phyloP scores from a whole-genome alignment of 495 filamentous ascomycete genomes.

The Penicillium cosmopolitanum region DNA sequence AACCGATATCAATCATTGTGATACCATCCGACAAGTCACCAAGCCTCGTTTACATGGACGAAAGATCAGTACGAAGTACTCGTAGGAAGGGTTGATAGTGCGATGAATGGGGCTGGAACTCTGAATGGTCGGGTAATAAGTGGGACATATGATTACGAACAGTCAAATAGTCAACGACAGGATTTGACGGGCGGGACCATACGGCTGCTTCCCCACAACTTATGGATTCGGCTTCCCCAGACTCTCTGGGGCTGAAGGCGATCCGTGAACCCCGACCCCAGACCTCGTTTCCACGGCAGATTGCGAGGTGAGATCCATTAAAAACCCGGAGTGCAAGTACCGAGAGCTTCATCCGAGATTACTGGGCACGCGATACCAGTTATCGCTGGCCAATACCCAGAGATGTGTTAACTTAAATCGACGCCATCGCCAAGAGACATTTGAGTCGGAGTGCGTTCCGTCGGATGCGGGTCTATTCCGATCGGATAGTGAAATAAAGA shows the following conservation, averaged over 20 bases:
- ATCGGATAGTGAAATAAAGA: background rate
- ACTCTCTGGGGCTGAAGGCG: conserved; percentile 3
- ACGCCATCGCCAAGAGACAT: background rate
- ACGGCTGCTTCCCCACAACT: conserved; percentile 3
- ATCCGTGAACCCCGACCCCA: conserved; percentile 4
- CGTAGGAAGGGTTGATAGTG: no score
- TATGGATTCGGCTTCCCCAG: conserved; percentile 12
- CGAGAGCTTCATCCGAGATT: conserved; percentile 13
- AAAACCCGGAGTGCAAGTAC: conserved; percentile 9
- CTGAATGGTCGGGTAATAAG: no score
- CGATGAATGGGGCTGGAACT: no score
- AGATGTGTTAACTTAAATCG: background rate
- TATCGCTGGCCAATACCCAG: background rate
- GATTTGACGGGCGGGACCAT: background rate
- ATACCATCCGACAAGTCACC: no score
- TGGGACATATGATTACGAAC: background rate
- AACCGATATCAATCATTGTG: no score
- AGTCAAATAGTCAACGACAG: background rate
- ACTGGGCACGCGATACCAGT: background rate
- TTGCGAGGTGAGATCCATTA: background rate
- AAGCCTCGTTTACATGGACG: no score
- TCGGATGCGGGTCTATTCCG: background rate
- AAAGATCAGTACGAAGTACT: no score
- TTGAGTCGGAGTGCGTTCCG: background rate
- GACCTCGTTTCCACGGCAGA: background rate